These are phyloP conservation scores for Citrus mangshanensis DNA, from an alignment of 345 rosid genomes.

Conservation along the genomic window DNA sequence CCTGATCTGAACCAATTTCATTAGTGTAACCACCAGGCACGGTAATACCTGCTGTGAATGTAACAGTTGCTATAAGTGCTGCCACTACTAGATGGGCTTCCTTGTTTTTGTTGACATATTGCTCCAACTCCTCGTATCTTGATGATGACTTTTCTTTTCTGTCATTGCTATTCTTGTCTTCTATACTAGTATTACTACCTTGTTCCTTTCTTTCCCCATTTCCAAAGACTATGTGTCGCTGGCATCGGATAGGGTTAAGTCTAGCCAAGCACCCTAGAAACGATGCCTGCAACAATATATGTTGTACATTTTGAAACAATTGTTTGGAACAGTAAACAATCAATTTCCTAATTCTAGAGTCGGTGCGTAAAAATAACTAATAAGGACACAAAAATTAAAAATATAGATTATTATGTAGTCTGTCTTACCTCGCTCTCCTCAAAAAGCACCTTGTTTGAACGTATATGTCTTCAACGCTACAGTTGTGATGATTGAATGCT, in stretches of 20 bases:
- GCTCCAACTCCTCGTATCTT: no score
- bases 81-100: constrained; percentile 6
- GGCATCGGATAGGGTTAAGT: neutral
- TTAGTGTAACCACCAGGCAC: constrained; percentile 24
- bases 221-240: neutral
- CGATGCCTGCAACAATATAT: neutral
- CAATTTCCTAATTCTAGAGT: no score
- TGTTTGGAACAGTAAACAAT: neutral
- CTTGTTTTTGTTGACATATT: neutral
- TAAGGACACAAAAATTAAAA: no score
- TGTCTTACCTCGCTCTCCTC: neutral
- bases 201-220: neutral
- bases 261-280: neutral
- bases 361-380: no score
- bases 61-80: constrained; percentile 19
- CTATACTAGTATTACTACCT: no score
- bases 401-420: no score
- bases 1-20: neutral
- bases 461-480: neutral
- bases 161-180: no score
- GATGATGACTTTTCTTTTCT: no score
- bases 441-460: neutral
- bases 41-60: constrained; percentile 20
- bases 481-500: neutral
- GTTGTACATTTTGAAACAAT: neutral